phyloP scores from a whole-genome alignment of 2,329 filamentous ascomycete genomes.

The Neofusicoccum laricinum region DNA sequence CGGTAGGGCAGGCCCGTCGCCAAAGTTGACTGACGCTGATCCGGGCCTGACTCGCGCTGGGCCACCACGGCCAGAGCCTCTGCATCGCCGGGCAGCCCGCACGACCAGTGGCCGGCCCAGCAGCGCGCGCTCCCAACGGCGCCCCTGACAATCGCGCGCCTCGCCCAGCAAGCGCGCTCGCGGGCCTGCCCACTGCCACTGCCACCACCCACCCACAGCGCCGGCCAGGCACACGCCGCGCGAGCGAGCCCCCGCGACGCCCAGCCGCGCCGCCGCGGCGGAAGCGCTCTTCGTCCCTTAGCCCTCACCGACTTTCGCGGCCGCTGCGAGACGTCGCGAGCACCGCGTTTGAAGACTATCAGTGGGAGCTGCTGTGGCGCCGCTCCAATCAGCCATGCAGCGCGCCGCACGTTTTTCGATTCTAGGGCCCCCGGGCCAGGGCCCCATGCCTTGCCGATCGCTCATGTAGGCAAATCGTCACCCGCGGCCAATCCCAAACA shows the following conservation, averaged over 20 bases:
- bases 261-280: background rate
- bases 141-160: background rate
- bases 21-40: conserved; percentile 3
- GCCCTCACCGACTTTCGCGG: background rate
- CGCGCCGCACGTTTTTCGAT: background rate
- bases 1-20: background rate
- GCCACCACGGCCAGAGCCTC: background rate
- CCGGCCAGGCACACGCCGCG: background rate
- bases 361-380: background rate
- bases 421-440: background rate
- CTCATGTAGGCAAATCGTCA: conserved; percentile 1
- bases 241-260: background rate
- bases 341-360: background rate
- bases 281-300: background rate
- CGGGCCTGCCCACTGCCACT: no score
- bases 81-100: background rate
- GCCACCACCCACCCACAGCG: background rate
- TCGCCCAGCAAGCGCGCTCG: no score
- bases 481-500: background rate
- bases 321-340: background rate
- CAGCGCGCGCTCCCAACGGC: background rate
- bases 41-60: background rate
- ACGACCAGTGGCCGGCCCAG: no score
- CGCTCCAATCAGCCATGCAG: background rate
- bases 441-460: conserved; percentile 1